Evolutionary conservation across 768 basidiomycete species (phyloP).

Genomic region (Mrakia frigida): DNA sequence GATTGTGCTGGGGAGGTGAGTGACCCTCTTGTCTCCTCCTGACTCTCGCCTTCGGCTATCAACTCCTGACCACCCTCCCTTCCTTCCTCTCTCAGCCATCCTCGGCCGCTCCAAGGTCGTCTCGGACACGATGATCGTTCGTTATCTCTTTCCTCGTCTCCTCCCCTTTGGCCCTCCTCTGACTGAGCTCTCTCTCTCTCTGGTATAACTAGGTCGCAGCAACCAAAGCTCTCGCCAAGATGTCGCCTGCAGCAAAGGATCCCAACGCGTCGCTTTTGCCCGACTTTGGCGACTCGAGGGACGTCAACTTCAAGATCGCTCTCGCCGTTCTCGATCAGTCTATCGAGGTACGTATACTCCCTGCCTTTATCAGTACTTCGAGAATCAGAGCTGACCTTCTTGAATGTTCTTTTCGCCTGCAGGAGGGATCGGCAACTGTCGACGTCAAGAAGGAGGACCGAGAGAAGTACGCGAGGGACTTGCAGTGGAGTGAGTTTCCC

Average conservation of each 20-base stretch:
- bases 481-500: constrained; percentile 1
- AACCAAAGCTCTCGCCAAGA: constrained; percentile 62
- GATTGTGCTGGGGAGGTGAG: constrained; percentile 75
- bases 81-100: too few species aligned
- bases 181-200: neutral
- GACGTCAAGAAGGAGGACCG: constrained; percentile 7
- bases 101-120: constrained; percentile 58
- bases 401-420: too few species aligned
- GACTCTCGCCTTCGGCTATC: too few species aligned
- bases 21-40: too few species aligned
- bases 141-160: neutral
- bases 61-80: too few species aligned
- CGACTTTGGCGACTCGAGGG: constrained; percentile 48
- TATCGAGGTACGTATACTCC: constrained; percentile 44
- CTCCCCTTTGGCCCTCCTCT: neutral
- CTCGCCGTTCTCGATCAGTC: constrained; percentile 74
- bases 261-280: constrained; percentile 66
- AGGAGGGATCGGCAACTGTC: constrained; percentile 51
- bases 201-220: constrained; percentile 53
- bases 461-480: constrained; percentile 2
- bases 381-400: too few species aligned
- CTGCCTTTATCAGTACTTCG: too few species aligned
- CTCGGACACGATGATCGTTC: constrained; percentile 74
- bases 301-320: constrained; percentile 70
- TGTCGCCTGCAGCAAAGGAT: constrained; percentile 68